Evolutionary conservation across 768 basidiomycete genomes (phyloP).

Genomic region (Leccinellum rugosiceps): DNA sequence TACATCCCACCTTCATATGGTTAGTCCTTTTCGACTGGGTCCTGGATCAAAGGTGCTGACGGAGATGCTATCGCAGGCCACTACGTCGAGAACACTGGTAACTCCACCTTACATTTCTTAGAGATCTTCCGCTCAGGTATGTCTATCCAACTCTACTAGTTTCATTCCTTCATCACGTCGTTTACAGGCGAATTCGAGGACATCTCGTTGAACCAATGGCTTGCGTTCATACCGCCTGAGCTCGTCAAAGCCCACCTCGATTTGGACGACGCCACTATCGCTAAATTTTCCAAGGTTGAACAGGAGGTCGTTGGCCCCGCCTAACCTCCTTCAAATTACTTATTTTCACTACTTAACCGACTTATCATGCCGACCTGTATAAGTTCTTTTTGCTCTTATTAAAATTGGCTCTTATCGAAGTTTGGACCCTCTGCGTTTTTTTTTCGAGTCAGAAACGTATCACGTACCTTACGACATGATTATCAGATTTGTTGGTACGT

Average conservation of each 20-base stretch:
- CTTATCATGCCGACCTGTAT: not conserved
- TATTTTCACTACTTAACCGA: not conserved
- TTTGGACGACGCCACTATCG: conserved; percentile 49
- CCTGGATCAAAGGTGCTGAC: not conserved
- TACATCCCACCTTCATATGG: conserved; percentile 25
- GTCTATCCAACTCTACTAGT: not conserved
- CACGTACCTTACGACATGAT: not conserved
- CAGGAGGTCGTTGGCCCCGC: conserved; percentile 41
- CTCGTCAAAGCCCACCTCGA: conserved; percentile 62
- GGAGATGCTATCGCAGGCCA: conserved; percentile 41
- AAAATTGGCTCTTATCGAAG: not conserved
- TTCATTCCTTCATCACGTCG: not conserved
- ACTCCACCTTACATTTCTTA: conserved; percentile 53
- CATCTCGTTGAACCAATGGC: conserved; percentile 57
- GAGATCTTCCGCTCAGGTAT: conserved; percentile 60
- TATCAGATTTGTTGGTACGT: not conserved
- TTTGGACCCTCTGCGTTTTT: not conserved
- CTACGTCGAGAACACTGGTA: conserved; percentile 66
- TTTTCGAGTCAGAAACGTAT: not conserved
- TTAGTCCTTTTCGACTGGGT: not conserved
- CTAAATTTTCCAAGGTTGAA: conserved; percentile 50
- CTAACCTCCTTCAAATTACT: not conserved
- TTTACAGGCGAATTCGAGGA: conserved; percentile 48
- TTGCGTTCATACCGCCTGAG: conserved; percentile 55
- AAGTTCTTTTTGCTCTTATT: not conserved